phyloP scores from a whole-genome alignment of 257 asterid genomes.

The Ajuga chamaepitys region DNA sequence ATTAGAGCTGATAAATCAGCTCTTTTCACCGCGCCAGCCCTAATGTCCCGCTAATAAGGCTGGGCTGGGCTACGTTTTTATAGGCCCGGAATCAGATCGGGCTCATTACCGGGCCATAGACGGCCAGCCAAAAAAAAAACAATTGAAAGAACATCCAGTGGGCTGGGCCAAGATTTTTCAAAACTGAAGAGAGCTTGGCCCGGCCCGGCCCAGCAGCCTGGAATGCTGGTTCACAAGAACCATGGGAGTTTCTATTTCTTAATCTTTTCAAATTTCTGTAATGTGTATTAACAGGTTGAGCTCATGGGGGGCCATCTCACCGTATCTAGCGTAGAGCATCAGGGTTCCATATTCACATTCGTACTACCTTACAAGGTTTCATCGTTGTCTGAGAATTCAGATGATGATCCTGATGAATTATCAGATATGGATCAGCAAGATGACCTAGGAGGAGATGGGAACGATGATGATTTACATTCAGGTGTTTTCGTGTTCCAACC shows the following conservation, averaged over 20 bases:
- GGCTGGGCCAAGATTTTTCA: too few species aligned
- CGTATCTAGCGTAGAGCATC: slow-evolving; percentile 58
- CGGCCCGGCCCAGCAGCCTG: too few species aligned
- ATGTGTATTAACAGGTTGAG: slow-evolving; percentile 52
- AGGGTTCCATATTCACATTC: slow-evolving; percentile 80
- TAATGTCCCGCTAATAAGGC: too few species aligned
- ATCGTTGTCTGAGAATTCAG: slow-evolving; percentile 41
- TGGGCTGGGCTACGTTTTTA: too few species aligned
- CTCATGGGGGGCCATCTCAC: slow-evolving; percentile 93
- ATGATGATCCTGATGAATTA: slow-evolving; percentile 67
- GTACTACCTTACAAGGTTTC: slow-evolving; percentile 73
- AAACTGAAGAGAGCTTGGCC: too few species aligned
- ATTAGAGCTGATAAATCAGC: too few species aligned
- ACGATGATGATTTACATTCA: slow-evolving; percentile 55
- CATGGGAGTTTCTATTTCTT: not conserved
- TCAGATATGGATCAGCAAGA: slow-evolving; percentile 49
- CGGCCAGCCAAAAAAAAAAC: too few species aligned
- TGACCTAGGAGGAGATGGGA: slow-evolving; percentile 24
- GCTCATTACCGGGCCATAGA: too few species aligned
- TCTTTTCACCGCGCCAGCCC: too few species aligned
- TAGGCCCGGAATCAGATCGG: too few species aligned
- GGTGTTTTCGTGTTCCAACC: slow-evolving; percentile 74
- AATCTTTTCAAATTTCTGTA: not conserved
- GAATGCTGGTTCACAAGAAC: too few species aligned
- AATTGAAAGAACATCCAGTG: too few species aligned